phyloP scores from a whole-genome alignment of 306 rosid species.

The Castanopsis chinensis region DNA sequence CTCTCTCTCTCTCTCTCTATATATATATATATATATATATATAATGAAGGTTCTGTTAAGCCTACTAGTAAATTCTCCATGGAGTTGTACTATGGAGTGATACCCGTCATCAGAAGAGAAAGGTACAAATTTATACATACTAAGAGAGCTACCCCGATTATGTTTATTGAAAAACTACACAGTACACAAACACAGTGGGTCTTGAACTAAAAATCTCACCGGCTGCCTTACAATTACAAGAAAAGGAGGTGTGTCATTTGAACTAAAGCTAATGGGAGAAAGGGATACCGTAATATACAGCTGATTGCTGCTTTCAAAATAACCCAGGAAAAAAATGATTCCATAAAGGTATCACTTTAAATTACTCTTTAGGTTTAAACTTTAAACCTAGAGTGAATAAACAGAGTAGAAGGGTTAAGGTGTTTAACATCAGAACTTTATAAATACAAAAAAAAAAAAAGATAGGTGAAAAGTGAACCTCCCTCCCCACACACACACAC shows the following conservation, averaged over 20 bases:
- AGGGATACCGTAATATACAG: not conserved
- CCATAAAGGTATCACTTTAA: not conserved
- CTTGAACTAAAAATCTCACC: too few species aligned
- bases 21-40: not conserved
- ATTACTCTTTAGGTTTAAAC: too few species aligned
- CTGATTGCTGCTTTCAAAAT: not conserved
- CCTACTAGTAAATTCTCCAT: not conserved
- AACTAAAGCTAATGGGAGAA: too few species aligned
- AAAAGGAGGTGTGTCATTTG: too few species aligned
- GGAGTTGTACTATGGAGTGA: not conserved
- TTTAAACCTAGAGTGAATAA: not conserved
- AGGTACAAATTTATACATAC: not conserved
- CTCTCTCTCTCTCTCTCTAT: too few species aligned
- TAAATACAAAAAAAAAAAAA: not conserved
- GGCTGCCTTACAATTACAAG: too few species aligned
- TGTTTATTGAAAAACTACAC: too few species aligned
- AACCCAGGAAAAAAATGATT: not conserved
- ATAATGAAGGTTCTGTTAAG: not conserved
- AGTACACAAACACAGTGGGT: too few species aligned
- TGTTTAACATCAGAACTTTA: not conserved
- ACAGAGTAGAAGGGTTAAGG: not conserved
- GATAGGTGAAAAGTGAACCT: too few species aligned
- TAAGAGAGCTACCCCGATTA: not conserved
- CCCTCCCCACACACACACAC: too few species aligned
- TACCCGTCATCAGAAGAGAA: not conserved